Base-by-base conservation (phyloP, 2,329 filamentous ascomycete species). In the Fusarium hainanense region DNA sequence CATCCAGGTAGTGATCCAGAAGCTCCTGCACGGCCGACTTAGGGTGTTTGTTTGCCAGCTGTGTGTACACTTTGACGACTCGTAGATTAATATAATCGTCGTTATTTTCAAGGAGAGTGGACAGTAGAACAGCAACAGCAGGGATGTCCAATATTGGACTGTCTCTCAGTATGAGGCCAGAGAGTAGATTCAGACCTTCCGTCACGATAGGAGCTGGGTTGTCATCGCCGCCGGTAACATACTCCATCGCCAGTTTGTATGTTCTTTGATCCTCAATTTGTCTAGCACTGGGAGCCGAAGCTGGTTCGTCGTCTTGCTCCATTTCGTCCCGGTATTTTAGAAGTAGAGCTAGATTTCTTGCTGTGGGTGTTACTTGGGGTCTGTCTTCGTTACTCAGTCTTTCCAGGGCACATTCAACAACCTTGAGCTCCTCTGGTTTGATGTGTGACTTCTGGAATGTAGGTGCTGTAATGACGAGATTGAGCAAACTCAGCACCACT, bases 71-170 rank as follows among this genome's bases (percentile, higher is more conserved):
- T 66, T 88, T 88, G 65, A 93, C 87, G 18, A 89, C 87, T n/a
- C 88, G 85, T 4, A 91, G 81, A 72, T 92, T 91, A 64, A 93
- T 89, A 74, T 90, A 94, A 58, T 92, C 90, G 58, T 93, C 92
- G 8, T 85, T 82, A 50, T 92, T 90, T 63, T 86, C 84, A 2
- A 93, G 81, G 1, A 93, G 82, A 12, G 86, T 88, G 2, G 89
- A 88, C 55, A 93, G 82, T 2, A 92, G 82, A 8, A 90, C 86
- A 1, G 91, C 81, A 5, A 89, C 82, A 2, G 89, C 85, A 1
- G 88, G 88, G n/a, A 93, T 85, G 73, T 93, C 90, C 18, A 93
- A 77, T 12, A 90, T 81, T 0, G 89, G 78, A 43, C 88, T 88
- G 41, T 82, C 80, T 0, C 84, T 77, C 25, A 82, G 69, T 41